A percentile compares a stretch with the other conserved stretches of the same genome.
These are phyloP conservation scores for Penicillium nordicum DNA, from an alignment of 2,329 filamentous ascomycete species.

Conservation along the genomic window DNA sequence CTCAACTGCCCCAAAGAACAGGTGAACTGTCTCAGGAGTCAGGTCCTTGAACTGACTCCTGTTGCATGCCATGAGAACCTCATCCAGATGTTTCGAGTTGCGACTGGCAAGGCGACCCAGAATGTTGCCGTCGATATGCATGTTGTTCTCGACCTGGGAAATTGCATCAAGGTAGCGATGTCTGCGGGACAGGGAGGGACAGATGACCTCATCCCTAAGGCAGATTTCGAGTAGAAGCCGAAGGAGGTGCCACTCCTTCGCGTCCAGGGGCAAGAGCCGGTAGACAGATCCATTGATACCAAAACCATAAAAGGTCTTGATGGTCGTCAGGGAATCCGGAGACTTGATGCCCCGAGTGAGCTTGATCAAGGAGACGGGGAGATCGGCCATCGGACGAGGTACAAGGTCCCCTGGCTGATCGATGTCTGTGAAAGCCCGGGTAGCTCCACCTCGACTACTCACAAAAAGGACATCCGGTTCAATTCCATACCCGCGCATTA, in stretches of 20 bases:
- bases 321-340: slow-evolving; percentile 13
- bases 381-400: slow-evolving; percentile 30
- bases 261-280: slow-evolving; percentile 64
- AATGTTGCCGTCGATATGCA: slow-evolving; percentile 68
- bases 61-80: slow-evolving; percentile 26
- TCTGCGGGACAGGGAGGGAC: slow-evolving; percentile 46
- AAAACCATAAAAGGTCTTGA: slow-evolving; percentile 59
- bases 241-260: slow-evolving; percentile 64
- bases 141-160: slow-evolving; percentile 46
- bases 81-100: slow-evolving; percentile 32
- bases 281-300: slow-evolving; percentile 67
- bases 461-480: slow-evolving; percentile 48
- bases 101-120: slow-evolving; percentile 54
- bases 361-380: slow-evolving; percentile 35
- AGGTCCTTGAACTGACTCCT: slow-evolving; percentile 5
- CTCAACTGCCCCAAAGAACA: slow-evolving; percentile 52
- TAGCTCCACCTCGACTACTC: slow-evolving; percentile 50
- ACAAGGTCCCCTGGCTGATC: slow-evolving; percentile 28
- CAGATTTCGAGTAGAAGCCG: slow-evolving; percentile 70
- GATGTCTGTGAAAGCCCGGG: slow-evolving; percentile 40
- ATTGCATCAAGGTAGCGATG: slow-evolving; percentile 26
- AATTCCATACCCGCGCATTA: slow-evolving; percentile 34
- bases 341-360: slow-evolving; percentile 22
- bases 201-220: slow-evolving; percentile 47
- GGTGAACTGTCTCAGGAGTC: background rate